Evolutionary conservation across 176 grass and related monocot genomes (phyloP), one percentile per base, ranked within the genome.

Genomic region (Oryza longistaminata): DNA sequence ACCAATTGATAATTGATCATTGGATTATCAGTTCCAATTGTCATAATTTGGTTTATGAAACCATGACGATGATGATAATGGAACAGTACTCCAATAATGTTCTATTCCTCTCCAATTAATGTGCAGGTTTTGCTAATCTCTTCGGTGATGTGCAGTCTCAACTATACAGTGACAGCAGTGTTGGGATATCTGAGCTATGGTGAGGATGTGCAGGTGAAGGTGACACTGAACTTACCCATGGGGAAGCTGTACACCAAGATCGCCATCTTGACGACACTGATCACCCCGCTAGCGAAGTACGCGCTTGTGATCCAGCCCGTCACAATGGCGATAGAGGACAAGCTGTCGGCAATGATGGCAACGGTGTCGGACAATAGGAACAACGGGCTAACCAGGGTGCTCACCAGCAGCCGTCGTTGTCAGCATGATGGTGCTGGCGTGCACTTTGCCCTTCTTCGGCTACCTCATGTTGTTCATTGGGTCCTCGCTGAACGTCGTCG

Each of bases 181-280:
- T 61, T 94, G 31, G 87, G 90, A 9, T 90, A 94, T 82, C 22
- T 83, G 45, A 90, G 92, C 35, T 94, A 90, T 25, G 90, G 90
- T 0, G 81, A 88, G 2, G 70, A 88, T 10, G 70, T 92, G 62
- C 61, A 92, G 46, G 75, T 90, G 14, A 60, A 78, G 65, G 87
- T 94, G 75, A 92, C 93, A 16, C 74, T 94, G 34, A 94, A 95
- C 66, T 74, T 92, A 1, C 90, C 93, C 0, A 60, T 69, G 5
- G 90, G 81, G 9, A 90, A 90, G 79, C 17, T 78, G 27, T 92
- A 91, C 82, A 75, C 93, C 4, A 86, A 67, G 69, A 74, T 92
- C 5, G 90, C 90, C 17, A 90, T 95, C 34, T 42, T 88, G 31
- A 89, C 83, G 26, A 94, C 89, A 11, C 75, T 94, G 44, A 82